Evolutionary conservation across 2,329 filamentous ascomycete genomes (phyloP).

Genomic region (Periconia macrospinosa): DNA sequence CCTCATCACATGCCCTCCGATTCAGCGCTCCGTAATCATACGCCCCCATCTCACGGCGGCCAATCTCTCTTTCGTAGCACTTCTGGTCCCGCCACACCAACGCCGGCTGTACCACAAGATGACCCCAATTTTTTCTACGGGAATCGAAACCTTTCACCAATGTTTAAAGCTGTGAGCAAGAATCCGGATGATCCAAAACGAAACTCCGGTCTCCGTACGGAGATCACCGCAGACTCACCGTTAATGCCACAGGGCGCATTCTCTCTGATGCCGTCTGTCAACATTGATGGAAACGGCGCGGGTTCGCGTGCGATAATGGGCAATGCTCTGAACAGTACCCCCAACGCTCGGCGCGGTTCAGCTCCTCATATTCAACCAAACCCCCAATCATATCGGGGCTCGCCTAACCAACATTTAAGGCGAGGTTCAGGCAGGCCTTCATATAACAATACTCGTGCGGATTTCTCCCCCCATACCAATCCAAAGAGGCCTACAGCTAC

Average conservation of each 20-base stretch:
- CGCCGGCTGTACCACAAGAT: conserved; percentile 24
- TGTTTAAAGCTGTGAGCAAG: conserved; percentile 48
- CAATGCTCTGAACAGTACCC: conserved; percentile 14
- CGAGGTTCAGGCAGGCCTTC: conserved; percentile 25
- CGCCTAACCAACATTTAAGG: conserved; percentile 25
- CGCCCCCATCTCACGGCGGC: conserved; percentile 44
- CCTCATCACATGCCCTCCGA: conserved; percentile 24
- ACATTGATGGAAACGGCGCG: conserved; percentile 22
- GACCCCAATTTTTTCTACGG: conserved; percentile 41
- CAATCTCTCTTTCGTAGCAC: conserved; percentile 32
- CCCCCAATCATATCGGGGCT: conserved; percentile 19
- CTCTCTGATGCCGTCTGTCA: conserved; percentile 18
- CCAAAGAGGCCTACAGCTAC: conserved; percentile 12
- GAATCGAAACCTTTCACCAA: conserved; percentile 52
- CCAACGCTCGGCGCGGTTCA: conserved; percentile 26
- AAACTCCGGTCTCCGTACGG: conserved; percentile 48
- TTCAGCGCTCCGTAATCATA: conserved; percentile 29
- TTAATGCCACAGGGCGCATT: conserved; percentile 25
- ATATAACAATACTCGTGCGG: conserved; percentile 24
- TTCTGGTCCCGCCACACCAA: conserved; percentile 39
- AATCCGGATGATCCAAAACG: conserved; percentile 46
- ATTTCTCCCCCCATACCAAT: conserved; percentile 21
- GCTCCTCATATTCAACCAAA: conserved; percentile 28
- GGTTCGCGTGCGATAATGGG: conserved; percentile 16
- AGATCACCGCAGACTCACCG: conserved; percentile 41